Percentiles rank a stretch among this genome's conserved stretches.
Evolutionary conservation across 176 grass and related monocot genomes (phyloP).

Genomic region (Avena atlantica): DNA sequence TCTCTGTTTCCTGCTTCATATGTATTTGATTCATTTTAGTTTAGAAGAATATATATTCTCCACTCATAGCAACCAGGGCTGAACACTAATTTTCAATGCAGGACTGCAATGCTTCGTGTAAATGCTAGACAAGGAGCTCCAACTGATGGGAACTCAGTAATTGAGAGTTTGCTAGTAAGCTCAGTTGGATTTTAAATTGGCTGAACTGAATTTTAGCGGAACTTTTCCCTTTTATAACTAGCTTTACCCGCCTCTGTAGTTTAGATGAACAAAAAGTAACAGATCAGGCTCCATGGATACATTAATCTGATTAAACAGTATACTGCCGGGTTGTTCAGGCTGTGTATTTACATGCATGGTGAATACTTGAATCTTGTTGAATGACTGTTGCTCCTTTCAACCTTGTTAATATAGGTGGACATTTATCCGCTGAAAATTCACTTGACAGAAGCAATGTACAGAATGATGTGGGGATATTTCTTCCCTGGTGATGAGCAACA

Average conservation of each 20-base stretch:
- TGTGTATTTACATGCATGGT: constrained; percentile 26
- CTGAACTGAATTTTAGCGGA: constrained; percentile 33
- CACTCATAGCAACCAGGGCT: constrained; percentile 36
- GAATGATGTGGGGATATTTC: constrained; percentile 98
- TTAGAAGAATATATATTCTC: constrained; percentile 33
- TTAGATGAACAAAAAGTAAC: background rate
- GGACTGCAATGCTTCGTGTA: constrained; percentile 92
- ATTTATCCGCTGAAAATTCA: constrained; percentile 97
- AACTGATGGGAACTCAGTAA: constrained; percentile 76
- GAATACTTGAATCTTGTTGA: constrained; percentile 17
- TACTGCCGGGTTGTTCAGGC: background rate
- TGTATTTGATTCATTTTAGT: constrained; percentile 24
- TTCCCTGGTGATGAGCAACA: constrained; percentile 97
- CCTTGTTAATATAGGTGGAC: constrained; percentile 77
- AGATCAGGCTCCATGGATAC: constrained; percentile 26
- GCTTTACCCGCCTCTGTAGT: constrained; percentile 24
- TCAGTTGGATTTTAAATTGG: constrained; percentile 18
- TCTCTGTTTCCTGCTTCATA: constrained; percentile 10
- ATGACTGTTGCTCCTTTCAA: constrained; percentile 38
- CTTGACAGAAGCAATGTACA: constrained; percentile 97
- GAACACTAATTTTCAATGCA: constrained; percentile 49
- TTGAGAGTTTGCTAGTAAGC: constrained; percentile 86
- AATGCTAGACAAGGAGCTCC: constrained; percentile 96
- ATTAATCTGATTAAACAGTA: constrained; percentile 24
- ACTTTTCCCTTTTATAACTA: constrained; percentile 18